A percentile compares a stretch with the other conserved stretches of the same genome.
Conservation (phyloP, 768 basidiomycete genomes). For the Dictyophora rubrovolvata region DNA sequence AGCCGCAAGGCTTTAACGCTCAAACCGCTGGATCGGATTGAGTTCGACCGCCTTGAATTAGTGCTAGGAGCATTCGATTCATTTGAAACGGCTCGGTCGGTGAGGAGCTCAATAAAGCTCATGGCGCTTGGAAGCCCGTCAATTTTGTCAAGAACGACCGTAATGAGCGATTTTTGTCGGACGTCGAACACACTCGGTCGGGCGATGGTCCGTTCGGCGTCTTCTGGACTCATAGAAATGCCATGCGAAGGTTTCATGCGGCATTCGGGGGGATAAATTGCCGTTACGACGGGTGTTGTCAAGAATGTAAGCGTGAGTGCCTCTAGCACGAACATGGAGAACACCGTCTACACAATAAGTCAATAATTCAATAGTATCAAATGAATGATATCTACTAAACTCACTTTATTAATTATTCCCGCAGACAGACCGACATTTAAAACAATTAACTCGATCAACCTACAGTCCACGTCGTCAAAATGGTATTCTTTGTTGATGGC, state of each 20-base stretch:
- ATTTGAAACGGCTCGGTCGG: conserved; percentile 21
- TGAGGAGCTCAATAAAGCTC: conserved; percentile 78
- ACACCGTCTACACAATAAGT: conserved; percentile 17
- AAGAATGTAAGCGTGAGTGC: conserved; percentile 27
- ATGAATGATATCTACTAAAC: neutral
- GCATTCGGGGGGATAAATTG: conserved; percentile 26
- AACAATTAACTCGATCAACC: conserved; percentile 34
- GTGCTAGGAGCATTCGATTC: neutral
- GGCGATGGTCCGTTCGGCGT: neutral
- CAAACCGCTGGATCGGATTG: neutral
- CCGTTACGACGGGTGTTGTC: conserved; percentile 32
- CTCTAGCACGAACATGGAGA: conserved; percentile 35
- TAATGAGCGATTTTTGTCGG: conserved; percentile 51
- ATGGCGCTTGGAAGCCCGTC: conserved; percentile 87
- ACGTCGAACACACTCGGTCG: no score
- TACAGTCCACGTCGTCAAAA: neutral
- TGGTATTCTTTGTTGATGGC: neutral
- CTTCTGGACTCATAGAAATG: conserved; percentile 5
- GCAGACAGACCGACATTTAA: conserved; percentile 36
- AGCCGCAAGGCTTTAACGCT: conserved; percentile 71
- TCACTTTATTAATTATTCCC: neutral
- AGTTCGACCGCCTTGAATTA: neutral
- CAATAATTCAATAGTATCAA: neutral
- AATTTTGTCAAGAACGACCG: conserved; percentile 79
- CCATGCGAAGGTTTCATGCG: neutral